These are phyloP conservation scores for Candida nitratophila DNA, from an alignment of 805 yeast species.

Conservation along the genomic window DNA sequence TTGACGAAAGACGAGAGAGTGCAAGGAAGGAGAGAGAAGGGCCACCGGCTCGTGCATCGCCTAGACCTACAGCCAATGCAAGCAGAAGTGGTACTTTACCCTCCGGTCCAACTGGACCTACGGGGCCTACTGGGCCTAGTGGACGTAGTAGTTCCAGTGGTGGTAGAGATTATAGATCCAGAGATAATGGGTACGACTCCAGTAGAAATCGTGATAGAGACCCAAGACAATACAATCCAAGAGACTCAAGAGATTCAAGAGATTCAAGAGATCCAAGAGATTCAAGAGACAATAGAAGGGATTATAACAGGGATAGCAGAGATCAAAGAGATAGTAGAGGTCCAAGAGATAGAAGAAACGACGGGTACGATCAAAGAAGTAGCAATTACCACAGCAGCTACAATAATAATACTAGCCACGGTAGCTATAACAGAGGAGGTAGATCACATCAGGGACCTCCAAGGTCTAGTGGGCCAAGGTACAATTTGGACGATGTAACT, in stretches of 20 bases:
- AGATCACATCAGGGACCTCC: too few relatives aligned
- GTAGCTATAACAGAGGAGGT: background rate
- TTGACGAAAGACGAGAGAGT: constrained; percentile 19
- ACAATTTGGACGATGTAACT: constrained; percentile 27
- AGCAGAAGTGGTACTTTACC: background rate
- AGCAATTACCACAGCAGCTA: background rate
- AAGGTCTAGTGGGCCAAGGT: constrained; percentile 7
- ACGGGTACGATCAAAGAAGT: constrained; percentile 7
- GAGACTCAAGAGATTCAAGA: constrained; percentile 6
- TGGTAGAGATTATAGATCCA: constrained; percentile 1
- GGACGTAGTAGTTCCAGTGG: too few relatives aligned
- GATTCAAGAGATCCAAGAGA: constrained; percentile 13
- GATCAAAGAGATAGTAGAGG: constrained; percentile 10
- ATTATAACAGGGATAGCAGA: too few relatives aligned
- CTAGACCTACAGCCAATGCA: background rate
- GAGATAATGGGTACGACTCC: constrained; percentile 2
- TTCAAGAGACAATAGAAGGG: constrained; percentile 15
- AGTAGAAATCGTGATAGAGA: constrained; percentile 4
- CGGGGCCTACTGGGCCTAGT: background rate
- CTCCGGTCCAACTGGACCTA: background rate
- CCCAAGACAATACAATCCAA: constrained; percentile 7
- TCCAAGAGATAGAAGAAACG: constrained; percentile 7
- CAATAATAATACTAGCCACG: background rate
- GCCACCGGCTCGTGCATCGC: background rate
- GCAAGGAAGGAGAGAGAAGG: constrained; percentile 10